phyloP scores from a whole-genome alignment of 75 land plant genomes.

The Cupressus sempervirens region DNA sequence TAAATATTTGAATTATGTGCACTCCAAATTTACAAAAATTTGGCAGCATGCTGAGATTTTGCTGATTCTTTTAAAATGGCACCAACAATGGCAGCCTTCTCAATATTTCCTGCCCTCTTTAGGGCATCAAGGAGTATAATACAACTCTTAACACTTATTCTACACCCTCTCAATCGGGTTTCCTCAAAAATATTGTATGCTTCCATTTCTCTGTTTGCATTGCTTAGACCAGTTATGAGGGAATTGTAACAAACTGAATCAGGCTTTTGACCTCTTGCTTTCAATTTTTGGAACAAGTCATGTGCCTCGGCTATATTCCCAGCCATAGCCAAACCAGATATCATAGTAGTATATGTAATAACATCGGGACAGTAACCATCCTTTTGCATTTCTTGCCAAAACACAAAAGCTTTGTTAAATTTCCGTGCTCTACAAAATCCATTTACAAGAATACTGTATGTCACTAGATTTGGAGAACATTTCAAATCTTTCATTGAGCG shows the following conservation, averaged over 20 bases:
- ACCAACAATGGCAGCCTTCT: conserved; percentile 67
- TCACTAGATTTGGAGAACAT: conserved; percentile 64
- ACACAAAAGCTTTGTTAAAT: conserved; percentile 71
- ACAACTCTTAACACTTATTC: conserved; percentile 44
- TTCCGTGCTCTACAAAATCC: conserved; percentile 63
- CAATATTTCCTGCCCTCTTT: conserved; percentile 55
- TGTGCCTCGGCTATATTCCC: conserved; percentile 52
- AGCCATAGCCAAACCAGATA: conserved; percentile 56
- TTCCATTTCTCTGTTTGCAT: conserved; percentile 39
- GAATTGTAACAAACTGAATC: conserved; percentile 59
- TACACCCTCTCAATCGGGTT: conserved; percentile 46
- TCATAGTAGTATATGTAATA: conserved; percentile 78
- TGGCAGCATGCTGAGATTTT: conserved; percentile 54
- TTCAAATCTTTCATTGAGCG: conserved; percentile 67
- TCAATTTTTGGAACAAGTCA: conserved; percentile 49
- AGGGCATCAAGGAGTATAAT: conserved; percentile 58
- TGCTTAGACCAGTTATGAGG: conserved; percentile 58
- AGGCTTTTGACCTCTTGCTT: conserved; percentile 50
- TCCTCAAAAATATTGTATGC: conserved; percentile 62
- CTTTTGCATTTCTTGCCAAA: conserved; percentile 86
- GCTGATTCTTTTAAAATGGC: conserved; percentile 66
- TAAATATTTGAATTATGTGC: background rate
- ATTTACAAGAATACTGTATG: conserved; percentile 73
- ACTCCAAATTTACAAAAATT: conserved; percentile 14
- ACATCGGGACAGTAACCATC: conserved; percentile 55